phyloP scores from a whole-genome alignment of 2,329 filamentous ascomycete species.

The Colletotrichum eleusines region DNA sequence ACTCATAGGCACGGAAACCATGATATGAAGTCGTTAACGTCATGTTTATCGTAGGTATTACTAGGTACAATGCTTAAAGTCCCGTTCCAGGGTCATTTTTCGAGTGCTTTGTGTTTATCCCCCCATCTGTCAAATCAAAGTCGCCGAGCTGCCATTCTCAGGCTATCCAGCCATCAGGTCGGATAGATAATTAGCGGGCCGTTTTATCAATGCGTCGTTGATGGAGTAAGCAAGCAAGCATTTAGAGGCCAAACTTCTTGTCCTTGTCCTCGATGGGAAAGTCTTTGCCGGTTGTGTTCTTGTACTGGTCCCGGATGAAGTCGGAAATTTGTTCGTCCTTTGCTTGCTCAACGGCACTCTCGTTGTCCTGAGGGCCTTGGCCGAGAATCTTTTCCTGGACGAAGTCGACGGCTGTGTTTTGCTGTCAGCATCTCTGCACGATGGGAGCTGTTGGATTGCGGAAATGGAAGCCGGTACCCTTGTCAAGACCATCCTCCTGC shows the following conservation, averaged over 20 bases:
- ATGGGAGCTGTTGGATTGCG: neutral
- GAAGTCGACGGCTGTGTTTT: slow-evolving; percentile 74
- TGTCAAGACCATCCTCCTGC: slow-evolving; percentile 86
- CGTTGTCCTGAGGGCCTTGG: slow-evolving; percentile 78
- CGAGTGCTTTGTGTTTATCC: neutral
- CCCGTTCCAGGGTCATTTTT: slow-evolving; percentile 18
- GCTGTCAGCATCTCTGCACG: slow-evolving; percentile 3
- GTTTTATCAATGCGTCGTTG: neutral
- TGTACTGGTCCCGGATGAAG: slow-evolving; percentile 78
- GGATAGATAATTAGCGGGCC: neutral
- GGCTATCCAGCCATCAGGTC: neutral
- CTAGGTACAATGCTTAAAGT: slow-evolving; percentile 13
- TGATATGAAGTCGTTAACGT: slow-evolving; percentile 8
- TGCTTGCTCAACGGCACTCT: slow-evolving; percentile 80
- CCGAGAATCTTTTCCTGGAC: slow-evolving; percentile 82
- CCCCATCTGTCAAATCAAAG: neutral
- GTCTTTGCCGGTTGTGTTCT: slow-evolving; percentile 74
- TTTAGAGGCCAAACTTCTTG: slow-evolving; percentile 37
- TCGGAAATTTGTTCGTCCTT: slow-evolving; percentile 86
- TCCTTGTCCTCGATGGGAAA: slow-evolving; percentile 74
- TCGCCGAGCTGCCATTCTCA: slow-evolving; percentile 17
- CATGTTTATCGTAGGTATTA: slow-evolving; percentile 11
- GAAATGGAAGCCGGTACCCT: slow-evolving; percentile 63
- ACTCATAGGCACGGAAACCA: too few relatives aligned
- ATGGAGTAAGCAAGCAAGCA: neutral